phyloP scores from a whole-genome alignment of 1,284 basidiomycete species.

The Prillingera fragicola region DNA sequence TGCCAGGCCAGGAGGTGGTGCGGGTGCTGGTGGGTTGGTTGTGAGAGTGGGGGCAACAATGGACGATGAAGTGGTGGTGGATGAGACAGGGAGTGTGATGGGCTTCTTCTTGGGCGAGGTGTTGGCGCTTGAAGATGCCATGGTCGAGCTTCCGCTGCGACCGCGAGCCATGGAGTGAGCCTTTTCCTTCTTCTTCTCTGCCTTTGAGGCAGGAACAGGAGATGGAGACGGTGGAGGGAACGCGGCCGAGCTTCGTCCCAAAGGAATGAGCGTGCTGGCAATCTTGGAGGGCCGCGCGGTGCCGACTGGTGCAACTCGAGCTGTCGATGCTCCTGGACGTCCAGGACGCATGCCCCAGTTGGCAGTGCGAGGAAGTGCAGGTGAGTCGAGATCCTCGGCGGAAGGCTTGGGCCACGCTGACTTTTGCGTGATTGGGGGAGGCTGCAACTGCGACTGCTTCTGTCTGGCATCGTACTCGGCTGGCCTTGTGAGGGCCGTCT shows the following conservation, averaged over 20 bases:
- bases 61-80: background rate
- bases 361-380: constrained; percentile 69
- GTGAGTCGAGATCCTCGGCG: constrained; percentile 38
- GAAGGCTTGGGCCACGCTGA: constrained; percentile 37
- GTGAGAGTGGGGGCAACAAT: background rate
- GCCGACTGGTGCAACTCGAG: constrained; percentile 17
- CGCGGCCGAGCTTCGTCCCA: constrained; percentile 32
- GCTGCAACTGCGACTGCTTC: constrained; percentile 32
- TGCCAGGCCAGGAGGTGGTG: constrained; percentile 14
- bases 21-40: background rate
- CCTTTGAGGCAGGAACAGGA: constrained; percentile 53
- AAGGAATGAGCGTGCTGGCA: constrained; percentile 32
- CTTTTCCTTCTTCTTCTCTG: constrained; percentile 18
- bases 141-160: constrained; percentile 33
- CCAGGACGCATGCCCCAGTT: constrained; percentile 59
- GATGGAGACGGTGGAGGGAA: constrained; percentile 58
- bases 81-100: background rate
- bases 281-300: constrained; percentile 33
- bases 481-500: constrained; percentile 58
- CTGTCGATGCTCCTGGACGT: constrained; percentile 9
- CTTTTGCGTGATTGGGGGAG: constrained; percentile 28
- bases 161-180: constrained; percentile 31
- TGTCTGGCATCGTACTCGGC: constrained; percentile 44
- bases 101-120: constrained; percentile 41
- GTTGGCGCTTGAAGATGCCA: constrained; percentile 25